Conservation (phyloP, 2,329 filamentous ascomycete species). For the Stagonosporopsis tanaceti region DNA sequence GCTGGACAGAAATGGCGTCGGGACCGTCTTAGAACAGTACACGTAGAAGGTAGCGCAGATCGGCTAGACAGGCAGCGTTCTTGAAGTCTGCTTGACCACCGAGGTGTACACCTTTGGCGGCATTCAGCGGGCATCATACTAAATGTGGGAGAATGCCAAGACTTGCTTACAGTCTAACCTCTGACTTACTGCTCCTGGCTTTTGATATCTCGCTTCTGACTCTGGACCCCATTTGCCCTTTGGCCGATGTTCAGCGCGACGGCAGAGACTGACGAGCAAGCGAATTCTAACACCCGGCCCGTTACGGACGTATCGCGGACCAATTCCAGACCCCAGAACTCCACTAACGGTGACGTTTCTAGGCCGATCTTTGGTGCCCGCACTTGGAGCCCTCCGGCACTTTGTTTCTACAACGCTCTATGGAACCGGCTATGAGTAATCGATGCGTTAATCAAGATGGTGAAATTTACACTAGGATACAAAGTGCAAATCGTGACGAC, state of each 20-base stretch:
- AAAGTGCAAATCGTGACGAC: background rate
- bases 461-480: background rate
- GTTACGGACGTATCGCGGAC: slow-evolving; percentile 5
- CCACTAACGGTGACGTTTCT: slow-evolving; percentile 1
- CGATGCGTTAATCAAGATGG: background rate
- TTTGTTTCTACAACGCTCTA: slow-evolving; percentile 1
- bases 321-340: background rate
- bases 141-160: background rate
- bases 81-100: background rate
- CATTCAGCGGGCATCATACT: too few relatives aligned
- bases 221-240: background rate
- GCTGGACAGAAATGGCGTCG: slow-evolving; percentile 71
- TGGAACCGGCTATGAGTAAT: slow-evolving; percentile 3
- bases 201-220: background rate
- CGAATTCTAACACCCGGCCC: too few relatives aligned
- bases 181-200: background rate
- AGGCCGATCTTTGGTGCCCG: background rate
- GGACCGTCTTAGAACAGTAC: slow-evolving; percentile 58
- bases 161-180: background rate
- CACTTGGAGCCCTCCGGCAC: background rate
- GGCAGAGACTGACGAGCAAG: background rate
- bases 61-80: background rate
- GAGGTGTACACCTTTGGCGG: background rate
- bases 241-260: background rate
- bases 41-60: background rate